Conservation (phyloP, 176 grass and related monocot species). For the Rhynchospora breviuscula region DNA sequence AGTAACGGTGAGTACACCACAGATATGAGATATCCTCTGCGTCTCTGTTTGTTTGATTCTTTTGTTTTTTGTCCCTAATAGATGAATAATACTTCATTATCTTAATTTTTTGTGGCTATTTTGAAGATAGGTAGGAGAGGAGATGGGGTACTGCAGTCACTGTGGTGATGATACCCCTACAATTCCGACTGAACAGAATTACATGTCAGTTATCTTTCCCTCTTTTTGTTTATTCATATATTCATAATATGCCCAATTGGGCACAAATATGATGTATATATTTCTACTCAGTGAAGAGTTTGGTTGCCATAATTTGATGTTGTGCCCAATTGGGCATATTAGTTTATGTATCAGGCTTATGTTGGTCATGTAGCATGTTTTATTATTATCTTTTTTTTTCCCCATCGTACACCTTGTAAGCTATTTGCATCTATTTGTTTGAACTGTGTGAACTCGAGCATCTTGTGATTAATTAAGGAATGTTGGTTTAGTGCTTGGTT, state of each 20-base stretch:
- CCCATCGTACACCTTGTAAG: neutral
- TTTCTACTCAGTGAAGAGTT: neutral
- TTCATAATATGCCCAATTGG: neutral
- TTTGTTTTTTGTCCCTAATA: no score
- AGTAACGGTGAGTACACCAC: no score
- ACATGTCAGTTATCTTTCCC: conserved; percentile 36
- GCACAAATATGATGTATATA: no score
- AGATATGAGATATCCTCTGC: no score
- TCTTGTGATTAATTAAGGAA: neutral
- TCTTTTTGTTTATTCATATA: neutral
- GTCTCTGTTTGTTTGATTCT: no score
- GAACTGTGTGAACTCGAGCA: neutral
- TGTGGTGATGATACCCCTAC: conserved; percentile 36
- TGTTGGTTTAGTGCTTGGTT: neutral
- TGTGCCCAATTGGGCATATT: no score
- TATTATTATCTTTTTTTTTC: neutral
- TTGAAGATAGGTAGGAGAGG: neutral
- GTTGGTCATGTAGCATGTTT: neutral
- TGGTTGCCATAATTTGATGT: neutral
- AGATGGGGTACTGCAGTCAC: conserved; percentile 61
- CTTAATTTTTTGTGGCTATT: neutral
- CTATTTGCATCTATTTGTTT: neutral
- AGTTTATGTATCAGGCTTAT: neutral
- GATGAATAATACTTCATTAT: no score
- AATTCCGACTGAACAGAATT: conserved; percentile 43